Conservation (phyloP, 2,329 filamentous ascomycete species). For the Penicillium janthinellum region DNA sequence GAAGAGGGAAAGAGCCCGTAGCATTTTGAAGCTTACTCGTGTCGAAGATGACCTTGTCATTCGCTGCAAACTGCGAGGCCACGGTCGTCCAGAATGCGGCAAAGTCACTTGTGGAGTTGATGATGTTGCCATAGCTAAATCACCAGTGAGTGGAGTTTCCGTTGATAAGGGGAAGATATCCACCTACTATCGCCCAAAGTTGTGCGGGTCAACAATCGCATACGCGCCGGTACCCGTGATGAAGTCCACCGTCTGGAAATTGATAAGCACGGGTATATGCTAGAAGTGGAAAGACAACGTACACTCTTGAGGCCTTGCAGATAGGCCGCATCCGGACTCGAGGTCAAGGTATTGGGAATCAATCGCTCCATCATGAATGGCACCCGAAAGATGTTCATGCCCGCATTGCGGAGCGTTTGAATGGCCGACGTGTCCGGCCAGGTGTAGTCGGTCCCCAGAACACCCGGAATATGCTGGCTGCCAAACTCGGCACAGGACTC, state of each 20-base stretch:
- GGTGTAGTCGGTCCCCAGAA: conserved; percentile 22
- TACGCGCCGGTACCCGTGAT: conserved; percentile 51
- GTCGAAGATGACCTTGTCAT: conserved; percentile 63
- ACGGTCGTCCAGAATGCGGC: conserved; percentile 60
- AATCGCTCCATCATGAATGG: conserved; percentile 30
- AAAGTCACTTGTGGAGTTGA: conserved; percentile 57
- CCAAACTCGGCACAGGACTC: conserved; percentile 21
- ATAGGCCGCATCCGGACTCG: conserved; percentile 14
- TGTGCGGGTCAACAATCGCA: conserved; percentile 62
- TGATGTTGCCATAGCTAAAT: conserved; percentile 43
- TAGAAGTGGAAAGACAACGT: not conserved
- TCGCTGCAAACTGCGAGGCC: conserved; percentile 55
- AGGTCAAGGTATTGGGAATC: conserved; percentile 21
- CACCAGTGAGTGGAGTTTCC: not conserved
- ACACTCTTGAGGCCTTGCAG: conserved; percentile 1
- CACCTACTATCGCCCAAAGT: conserved; percentile 50
- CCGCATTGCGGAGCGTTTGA: conserved; percentile 20
- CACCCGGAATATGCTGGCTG: conserved; percentile 12
- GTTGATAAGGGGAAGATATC: conserved; percentile 2
- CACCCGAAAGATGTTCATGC: conserved; percentile 30
- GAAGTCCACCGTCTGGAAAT: conserved; percentile 34
- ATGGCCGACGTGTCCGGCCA: conserved; percentile 25
- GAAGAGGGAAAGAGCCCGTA: not conserved
- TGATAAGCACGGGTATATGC: not conserved
- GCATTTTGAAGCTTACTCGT: conserved; percentile 46